These are phyloP conservation scores for Oryza nivara DNA, from an alignment of 176 grass and related monocot species.

Conservation along the genomic window DNA sequence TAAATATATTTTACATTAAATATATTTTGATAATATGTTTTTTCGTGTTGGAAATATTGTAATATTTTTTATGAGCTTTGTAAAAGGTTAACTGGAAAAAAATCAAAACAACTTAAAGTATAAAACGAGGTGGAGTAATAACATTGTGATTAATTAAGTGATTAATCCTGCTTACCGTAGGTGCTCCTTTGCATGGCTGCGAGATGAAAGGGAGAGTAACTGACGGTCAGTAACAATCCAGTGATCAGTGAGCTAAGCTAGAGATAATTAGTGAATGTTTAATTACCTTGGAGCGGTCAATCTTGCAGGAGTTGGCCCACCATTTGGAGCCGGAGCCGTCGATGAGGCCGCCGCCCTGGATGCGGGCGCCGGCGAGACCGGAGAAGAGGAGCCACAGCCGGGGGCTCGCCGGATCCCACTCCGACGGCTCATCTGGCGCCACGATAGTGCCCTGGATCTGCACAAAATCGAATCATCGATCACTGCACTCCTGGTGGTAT, in stretches of 20 bases:
- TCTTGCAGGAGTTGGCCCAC: conserved; percentile 98
- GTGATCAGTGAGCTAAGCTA: neutral
- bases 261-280: neutral
- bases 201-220: neutral
- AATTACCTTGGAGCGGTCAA: conserved; percentile 64
- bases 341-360: conserved; percentile 85
- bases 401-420: conserved; percentile 72
- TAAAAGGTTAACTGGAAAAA: no score
- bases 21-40: no score
- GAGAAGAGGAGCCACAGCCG: conserved; percentile 74
- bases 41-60: no score
- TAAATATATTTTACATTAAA: no score
- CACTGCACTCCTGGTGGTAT: no score
- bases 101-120: no score
- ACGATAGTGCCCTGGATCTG: conserved; percentile 84
- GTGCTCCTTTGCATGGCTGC: conserved; percentile 78
- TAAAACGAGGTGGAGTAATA: no score
- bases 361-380: conserved; percentile 60
- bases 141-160: no score
- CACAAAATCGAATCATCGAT: neutral
- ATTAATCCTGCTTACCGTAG: conserved; percentile 54
- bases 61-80: no score
- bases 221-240: no score
- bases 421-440: conserved; percentile 71
- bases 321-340: conserved; percentile 94